Evolutionary conservation across 192 early-diverging fungal genomes (phyloP), one percentile per base, ranked within the genome.

Genomic region (Chytriomyces sp.): DNA sequence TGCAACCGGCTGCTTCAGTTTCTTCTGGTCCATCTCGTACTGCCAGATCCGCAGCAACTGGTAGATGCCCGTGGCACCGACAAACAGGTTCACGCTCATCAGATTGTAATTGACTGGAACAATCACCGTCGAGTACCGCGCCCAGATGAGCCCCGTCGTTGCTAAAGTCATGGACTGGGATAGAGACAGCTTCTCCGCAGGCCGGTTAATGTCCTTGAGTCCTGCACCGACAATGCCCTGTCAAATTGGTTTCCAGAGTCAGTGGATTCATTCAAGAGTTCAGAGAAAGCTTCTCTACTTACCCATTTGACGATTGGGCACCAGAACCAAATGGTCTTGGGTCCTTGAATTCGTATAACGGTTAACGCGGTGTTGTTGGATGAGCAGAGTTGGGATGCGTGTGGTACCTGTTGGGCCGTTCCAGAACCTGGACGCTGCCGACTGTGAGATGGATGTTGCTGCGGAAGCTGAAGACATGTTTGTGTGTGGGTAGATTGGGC

Each of bases 311-410:
- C 90, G 66, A 88, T 83, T 62, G 96, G 97, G 0, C 95, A 95
- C 96, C 95, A 98, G 80, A 97, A 98, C 82, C 94, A 94, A 73
- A 97, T 91, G 61, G 96, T 97, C 86, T 96, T 96, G 72, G 97
- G 97, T 69, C 94, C 94, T 92, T 75, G 24, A 9, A 53, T 28
- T 64, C 47, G 28, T 6, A 20, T 61, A 26, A 28, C 60, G 43
- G 8, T 13, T 11, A 11, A 23, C 26, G 26, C 8, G 68, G 8
- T n/a, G 26, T 43, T 4, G 24, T 44, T 23, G 23, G 10, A n/a
- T 50, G 23, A 45, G 13, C 6, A 5, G 28, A n/a, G 47, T 26
- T 18, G 35, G 10, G 45, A 79, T 18, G 26, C 43, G 53, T 9
- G 0, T 67, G 61, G 46, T 45, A 86, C 88, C 86, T 20, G 86